phyloP scores from a whole-genome alignment of 352 stramenopile species.

The Pythium rhizo-oryzae region DNA sequence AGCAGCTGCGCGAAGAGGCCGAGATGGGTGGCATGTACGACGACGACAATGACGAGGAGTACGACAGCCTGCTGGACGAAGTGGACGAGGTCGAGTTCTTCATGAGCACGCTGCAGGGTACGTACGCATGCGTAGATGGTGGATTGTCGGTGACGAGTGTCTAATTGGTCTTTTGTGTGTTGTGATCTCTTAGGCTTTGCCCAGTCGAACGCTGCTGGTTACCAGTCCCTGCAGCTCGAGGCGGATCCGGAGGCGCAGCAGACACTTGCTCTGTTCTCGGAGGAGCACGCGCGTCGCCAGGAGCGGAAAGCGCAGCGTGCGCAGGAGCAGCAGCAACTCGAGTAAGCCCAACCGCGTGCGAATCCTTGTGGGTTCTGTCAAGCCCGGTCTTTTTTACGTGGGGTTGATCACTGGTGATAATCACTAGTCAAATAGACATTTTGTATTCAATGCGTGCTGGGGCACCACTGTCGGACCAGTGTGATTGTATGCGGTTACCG shows the following conservation, averaged over 20 bases:
- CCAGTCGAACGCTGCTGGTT: slow-evolving; percentile 53
- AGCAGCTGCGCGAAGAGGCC: slow-evolving; percentile 91
- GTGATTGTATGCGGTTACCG: no score
- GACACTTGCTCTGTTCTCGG: slow-evolving; percentile 56
- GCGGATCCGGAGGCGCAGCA: slow-evolving; percentile 62
- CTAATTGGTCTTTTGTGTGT: background rate
- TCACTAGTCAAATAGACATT: no score
- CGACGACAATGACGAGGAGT: slow-evolving; percentile 93
- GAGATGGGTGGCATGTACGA: slow-evolving; percentile 69
- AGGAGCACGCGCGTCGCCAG: slow-evolving; percentile 58
- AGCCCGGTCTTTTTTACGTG: no score
- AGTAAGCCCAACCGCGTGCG: no score
- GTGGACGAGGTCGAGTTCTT: slow-evolving; percentile 94
- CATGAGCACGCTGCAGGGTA: slow-evolving; percentile 84
- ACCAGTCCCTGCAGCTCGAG: slow-evolving; percentile 64
- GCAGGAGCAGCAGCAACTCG: slow-evolving; percentile 23
- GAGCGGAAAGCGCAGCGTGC: slow-evolving; percentile 30
- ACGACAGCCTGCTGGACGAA: slow-evolving; percentile 91
- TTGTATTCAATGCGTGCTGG: no score
- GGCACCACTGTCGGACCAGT: no score
- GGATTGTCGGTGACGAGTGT: background rate
- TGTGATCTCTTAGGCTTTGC: slow-evolving; percentile 38
- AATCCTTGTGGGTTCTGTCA: no score
- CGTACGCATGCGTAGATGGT: background rate
- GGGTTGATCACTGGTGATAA: no score